Conservation (phyloP, 441 rosid genomes). For the Lepidium campestre region DNA sequence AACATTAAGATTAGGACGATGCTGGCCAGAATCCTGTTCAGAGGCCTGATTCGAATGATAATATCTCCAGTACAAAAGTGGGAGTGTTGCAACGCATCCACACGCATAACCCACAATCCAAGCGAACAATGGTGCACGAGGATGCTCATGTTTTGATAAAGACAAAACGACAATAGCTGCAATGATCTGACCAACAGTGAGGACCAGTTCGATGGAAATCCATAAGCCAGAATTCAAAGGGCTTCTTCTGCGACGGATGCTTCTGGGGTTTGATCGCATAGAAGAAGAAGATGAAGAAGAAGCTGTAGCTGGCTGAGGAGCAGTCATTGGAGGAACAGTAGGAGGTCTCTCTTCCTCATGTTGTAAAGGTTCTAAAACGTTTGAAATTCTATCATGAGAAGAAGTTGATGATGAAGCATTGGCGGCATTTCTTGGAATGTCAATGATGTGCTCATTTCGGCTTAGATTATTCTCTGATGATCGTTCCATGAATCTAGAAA, state of each 20-base stretch:
- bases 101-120: conserved; percentile 95
- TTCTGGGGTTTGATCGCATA: conserved; percentile 51
- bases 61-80: conserved; percentile 84
- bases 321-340: conserved; percentile 25
- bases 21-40: conserved; percentile 57
- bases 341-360: conserved; percentile 52
- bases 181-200: conserved; percentile 80
- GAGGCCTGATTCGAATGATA: conserved; percentile 48
- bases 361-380: conserved; percentile 48
- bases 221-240: conserved; percentile 89
- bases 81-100: conserved; percentile 90
- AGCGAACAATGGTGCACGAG: conserved; percentile 68
- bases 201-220: conserved; percentile 79
- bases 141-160: conserved; percentile 68
- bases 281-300: conserved; percentile 34
- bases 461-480: conserved; percentile 30
- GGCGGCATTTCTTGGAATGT: conserved; percentile 37
- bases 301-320: conserved; percentile 32
- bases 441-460: conserved; percentile 54
- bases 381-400: conserved; percentile 53
- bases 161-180: conserved; percentile 77
- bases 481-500: conserved; percentile 66
- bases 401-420: conserved; percentile 24
- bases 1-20: conserved; percentile 64
- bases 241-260: conserved; percentile 68